Conservation (phyloP, 805 yeast genomes). For the Isabelozyma rhagii region DNA sequence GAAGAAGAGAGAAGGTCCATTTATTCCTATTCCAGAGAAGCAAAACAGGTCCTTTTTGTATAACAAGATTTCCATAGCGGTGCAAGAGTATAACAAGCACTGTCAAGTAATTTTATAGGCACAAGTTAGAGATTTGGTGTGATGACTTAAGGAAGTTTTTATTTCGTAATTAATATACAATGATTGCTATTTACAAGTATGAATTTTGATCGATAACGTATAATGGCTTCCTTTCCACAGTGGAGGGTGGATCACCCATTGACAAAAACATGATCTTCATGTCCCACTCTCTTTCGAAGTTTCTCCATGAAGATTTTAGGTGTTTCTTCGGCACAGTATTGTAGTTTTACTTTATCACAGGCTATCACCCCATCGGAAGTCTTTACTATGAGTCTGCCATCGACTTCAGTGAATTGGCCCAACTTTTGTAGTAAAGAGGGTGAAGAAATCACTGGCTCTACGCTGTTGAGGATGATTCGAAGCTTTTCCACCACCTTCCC, state of each 20-base stretch:
- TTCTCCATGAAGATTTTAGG: conserved; percentile 42
- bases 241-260: conserved; percentile 8
- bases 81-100: conserved; percentile 69
- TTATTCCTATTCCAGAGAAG: conserved; percentile 75
- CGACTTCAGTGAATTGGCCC: conserved; percentile 19
- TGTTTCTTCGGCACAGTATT: conserved; percentile 49
- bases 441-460: conserved; percentile 11
- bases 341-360: conserved; percentile 45
- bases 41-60: conserved; percentile 64
- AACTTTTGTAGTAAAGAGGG: conserved; percentile 7
- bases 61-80: conserved; percentile 74
- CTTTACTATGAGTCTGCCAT: conserved; percentile 31
- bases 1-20: conserved; percentile 50
- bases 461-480: conserved; percentile 49
- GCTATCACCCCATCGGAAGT: conserved; percentile 44
- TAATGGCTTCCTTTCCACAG: too few relatives aligned
- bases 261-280: too few relatives aligned
- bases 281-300: conserved; percentile 47
- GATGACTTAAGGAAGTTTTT: too few relatives aligned
- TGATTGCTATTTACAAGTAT: not conserved
- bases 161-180: too few relatives aligned
- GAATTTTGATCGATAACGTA: conserved; percentile 3
- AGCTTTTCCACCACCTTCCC: not conserved
- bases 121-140: too few relatives aligned
- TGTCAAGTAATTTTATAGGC: conserved; percentile 47